A percentile compares a stretch with the other conserved stretches of the same genome.
Evolutionary conservation across 805 yeast genomes (phyloP).

Genomic region (Yueomyces sp.): DNA sequence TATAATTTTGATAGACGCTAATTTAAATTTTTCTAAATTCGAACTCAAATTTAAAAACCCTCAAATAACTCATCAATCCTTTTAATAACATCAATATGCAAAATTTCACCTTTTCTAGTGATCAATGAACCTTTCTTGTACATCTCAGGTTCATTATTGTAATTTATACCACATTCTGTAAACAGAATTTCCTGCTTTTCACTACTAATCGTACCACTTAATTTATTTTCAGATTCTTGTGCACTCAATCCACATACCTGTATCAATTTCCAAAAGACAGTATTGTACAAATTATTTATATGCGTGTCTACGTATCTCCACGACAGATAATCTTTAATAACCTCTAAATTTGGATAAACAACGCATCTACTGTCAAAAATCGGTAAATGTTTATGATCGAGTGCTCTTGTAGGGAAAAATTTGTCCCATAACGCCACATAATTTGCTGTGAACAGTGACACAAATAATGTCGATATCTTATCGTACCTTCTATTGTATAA

Average conservation of each 20-base stretch:
- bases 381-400: slow-evolving; percentile 49
- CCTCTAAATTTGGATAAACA: slow-evolving; percentile 51
- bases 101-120: slow-evolving; percentile 40
- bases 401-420: slow-evolving; percentile 37
- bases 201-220: slow-evolving; percentile 64
- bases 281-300: slow-evolving; percentile 86
- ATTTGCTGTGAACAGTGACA: slow-evolving; percentile 66
- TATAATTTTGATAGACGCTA: no score
- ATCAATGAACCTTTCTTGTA: slow-evolving; percentile 62
- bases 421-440: slow-evolving; percentile 58
- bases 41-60: slow-evolving; percentile 9
- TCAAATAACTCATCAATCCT: slow-evolving; percentile 25
- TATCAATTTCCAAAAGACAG: slow-evolving; percentile 83
- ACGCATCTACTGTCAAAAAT: slow-evolving; percentile 89
- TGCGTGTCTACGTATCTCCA: slow-evolving; percentile 98
- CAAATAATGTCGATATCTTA: slow-evolving; percentile 71
- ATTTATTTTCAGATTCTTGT: slow-evolving; percentile 63
- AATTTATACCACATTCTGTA: slow-evolving; percentile 66
- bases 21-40: no score
- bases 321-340: slow-evolving; percentile 66
- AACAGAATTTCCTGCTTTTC: slow-evolving; percentile 87
- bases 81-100: slow-evolving; percentile 29
- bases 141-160: slow-evolving; percentile 81
- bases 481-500: slow-evolving; percentile 72
- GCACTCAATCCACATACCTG: slow-evolving; percentile 54